A percentile compares a stretch with the other conserved stretches of the same genome.
Conservation (phyloP, 306 rosid species). For the Ormosia semicastrata region DNA sequence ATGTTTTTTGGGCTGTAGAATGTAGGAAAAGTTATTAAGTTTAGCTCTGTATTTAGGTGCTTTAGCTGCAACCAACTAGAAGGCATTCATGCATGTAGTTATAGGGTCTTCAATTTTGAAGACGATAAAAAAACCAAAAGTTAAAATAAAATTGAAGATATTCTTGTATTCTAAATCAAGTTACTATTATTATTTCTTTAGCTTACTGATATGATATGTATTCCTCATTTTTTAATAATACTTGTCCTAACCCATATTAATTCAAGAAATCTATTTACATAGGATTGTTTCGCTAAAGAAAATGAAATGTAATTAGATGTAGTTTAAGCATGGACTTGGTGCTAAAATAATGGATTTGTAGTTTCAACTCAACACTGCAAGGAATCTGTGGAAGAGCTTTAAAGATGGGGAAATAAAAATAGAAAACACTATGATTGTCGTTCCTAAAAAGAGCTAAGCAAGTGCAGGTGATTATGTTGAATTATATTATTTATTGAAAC, state of each 20-base stretch:
- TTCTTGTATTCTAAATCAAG: background rate
- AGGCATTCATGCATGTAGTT: too few species aligned
- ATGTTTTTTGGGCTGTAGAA: too few species aligned
- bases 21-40: too few species aligned
- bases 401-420: background rate
- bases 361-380: background rate
- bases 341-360: background rate
- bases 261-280: background rate
- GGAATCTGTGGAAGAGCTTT: background rate
- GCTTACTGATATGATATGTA: background rate
- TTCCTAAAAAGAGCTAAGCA: background rate
- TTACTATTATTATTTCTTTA: background rate
- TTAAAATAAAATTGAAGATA: too few species aligned
- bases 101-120: too few species aligned
- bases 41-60: too few species aligned
- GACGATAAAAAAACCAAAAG: too few species aligned
- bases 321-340: background rate
- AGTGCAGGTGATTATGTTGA: background rate
- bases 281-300: background rate
- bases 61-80: slow-evolving; percentile 27
- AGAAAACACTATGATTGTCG: background rate
- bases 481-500: background rate
- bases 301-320: background rate
- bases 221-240: background rate
- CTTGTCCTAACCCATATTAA: background rate